Evolutionary conservation across 495 filamentous ascomycete genomes (phyloP), one percentile per base, ranked within the genome.

Genomic region (Clavariopsis aquatica): DNA sequence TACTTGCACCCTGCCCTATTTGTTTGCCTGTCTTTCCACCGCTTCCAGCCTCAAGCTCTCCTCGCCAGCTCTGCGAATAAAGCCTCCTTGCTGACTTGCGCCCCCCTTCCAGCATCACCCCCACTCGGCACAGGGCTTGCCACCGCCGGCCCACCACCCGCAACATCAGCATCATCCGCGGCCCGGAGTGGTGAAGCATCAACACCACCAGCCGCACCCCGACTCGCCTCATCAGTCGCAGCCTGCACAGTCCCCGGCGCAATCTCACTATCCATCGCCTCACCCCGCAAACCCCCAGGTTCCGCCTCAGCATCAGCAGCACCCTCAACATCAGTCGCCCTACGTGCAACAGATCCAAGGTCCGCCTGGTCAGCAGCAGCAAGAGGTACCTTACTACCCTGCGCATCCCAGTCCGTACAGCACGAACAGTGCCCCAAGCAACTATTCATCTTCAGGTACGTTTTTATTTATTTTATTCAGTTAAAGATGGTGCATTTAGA

Each of bases 371-470:
- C 76, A 70, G 57, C 68, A 58, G 29, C 69, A 69, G 34, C 69
- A 69, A 45, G 75, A 77, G 49, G 67, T 69, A 5, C 72, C 73
- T 45, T 78, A 76, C 72, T 78, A 75, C 46, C 65, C 53, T 26
- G 68, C 76, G 13, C 75, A 77, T 57, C 74, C 76, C 13, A 77
- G 75, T 55, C 75, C 76, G 27, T 78, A 77, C 57, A 77, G 73
- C 55, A 69, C 74, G 5, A 72, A 75, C 61, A 78, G 73, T 62
- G 72, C 71, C n/a, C 47, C 75, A 20, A 74, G 71, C 36, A 77
- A 71, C 60, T 77, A 77, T 66, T 72, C 75, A 43, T 68, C 76
- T 23, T 70, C 76, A 65, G 76, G 75, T 78, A 61, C 64, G 76
- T 70, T 13, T 56, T 34, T 57, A 23, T 43, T 38, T 43, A 7